A percentile compares a stretch with the other conserved stretches of the same genome.
Conservation (phyloP, 305 asterid genomes). For the Fraxinus angustifolia region DNA sequence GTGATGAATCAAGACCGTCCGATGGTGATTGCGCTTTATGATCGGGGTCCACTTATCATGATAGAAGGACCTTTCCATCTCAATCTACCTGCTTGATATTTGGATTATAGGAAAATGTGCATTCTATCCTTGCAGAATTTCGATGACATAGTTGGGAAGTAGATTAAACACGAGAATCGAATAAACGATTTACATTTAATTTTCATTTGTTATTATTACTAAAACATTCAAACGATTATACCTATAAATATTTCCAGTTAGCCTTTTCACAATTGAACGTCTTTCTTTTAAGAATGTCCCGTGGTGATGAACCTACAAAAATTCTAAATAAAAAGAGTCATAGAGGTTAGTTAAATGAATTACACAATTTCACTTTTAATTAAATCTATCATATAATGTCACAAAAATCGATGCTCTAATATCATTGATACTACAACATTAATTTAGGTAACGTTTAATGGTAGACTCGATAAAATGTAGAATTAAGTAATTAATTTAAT, state of each 20-base stretch:
- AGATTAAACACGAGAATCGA: neutral
- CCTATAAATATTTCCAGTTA: neutral
- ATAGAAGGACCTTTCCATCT: neutral
- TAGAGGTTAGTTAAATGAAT: neutral
- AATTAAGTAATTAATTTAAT: too few relatives aligned
- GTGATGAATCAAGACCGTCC: neutral
- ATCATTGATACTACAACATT: neutral
- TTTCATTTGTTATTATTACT: neutral
- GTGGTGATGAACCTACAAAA: neutral
- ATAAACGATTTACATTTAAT: neutral
- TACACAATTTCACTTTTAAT: too few relatives aligned
- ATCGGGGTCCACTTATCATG: conserved; percentile 14
- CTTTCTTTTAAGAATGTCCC: neutral
- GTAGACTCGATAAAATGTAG: too few relatives aligned
- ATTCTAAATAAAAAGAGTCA: neutral
- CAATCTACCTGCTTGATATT: neutral
- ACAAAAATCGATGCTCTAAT: too few relatives aligned
- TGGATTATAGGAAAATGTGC: neutral
- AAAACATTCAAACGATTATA: neutral
- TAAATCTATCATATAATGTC: too few relatives aligned
- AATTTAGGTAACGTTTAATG: too few relatives aligned
- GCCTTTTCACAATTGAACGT: neutral
- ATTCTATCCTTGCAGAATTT: neutral
- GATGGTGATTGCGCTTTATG: conserved; percentile 1
- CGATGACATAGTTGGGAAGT: neutral